Percentiles rank a stretch among this genome's conserved stretches.
These are phyloP conservation scores for Boletus rubropictus DNA, from an alignment of 768 basidiomycete species.

Conservation along the genomic window DNA sequence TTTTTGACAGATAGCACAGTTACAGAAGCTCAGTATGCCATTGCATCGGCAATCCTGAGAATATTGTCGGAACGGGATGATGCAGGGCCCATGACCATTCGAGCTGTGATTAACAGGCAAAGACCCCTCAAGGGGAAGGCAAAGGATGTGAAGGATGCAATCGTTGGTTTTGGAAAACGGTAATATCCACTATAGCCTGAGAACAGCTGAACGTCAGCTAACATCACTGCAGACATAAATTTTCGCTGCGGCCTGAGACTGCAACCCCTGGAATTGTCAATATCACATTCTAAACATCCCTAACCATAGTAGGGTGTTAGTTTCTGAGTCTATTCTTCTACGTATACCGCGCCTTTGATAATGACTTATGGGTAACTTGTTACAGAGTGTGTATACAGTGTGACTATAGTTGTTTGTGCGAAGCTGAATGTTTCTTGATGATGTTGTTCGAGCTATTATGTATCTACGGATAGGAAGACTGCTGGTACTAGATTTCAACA, in stretches of 20 bases:
- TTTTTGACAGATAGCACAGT: background rate
- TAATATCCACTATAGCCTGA: background rate
- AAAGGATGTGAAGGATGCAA: background rate
- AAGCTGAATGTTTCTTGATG: conserved; percentile 10
- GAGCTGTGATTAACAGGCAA: background rate
- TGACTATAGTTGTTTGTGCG: conserved; percentile 11
- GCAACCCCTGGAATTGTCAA: conserved; percentile 9
- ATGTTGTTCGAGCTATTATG: conserved; percentile 3
- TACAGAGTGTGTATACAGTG: conserved; percentile 5
- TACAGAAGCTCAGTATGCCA: background rate
- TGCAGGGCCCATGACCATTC: conserved; percentile 15
- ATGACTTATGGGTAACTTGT: conserved; percentile 17
- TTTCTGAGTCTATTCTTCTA: conserved; percentile 1
- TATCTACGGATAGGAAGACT: conserved; percentile 8
- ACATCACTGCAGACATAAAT: conserved; percentile 18
- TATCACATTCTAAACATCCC: conserved; percentile 19
- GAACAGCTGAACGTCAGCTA: background rate
- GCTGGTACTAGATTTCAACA: background rate
- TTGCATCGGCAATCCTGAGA: conserved; percentile 11
- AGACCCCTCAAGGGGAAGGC: background rate
- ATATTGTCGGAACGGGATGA: conserved; percentile 12
- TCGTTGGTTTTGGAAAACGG: conserved; percentile 15
- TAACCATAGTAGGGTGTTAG: background rate
- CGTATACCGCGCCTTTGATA: conserved; percentile 1
- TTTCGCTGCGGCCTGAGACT: background rate